These are phyloP conservation scores for Linderniella brevidens DNA, from an alignment of 257 asterid genomes.

Conservation along the genomic window DNA sequence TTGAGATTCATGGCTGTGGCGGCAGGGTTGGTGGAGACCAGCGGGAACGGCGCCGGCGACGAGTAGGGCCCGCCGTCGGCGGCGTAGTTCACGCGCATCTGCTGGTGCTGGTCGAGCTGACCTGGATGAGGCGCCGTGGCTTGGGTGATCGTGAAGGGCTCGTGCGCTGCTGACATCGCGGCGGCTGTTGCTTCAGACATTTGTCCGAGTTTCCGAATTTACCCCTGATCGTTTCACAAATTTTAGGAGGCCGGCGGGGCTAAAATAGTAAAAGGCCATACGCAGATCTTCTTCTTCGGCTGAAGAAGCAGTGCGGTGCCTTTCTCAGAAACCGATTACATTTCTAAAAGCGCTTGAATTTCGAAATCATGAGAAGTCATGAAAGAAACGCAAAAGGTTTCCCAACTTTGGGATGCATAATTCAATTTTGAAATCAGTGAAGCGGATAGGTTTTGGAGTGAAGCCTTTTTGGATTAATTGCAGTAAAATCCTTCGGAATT, in stretches of 20 bases:
- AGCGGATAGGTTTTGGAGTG: too few relatives aligned
- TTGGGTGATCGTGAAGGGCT: conserved; percentile 8
- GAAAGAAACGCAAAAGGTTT: too few relatives aligned
- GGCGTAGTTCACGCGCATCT: conserved; percentile 11
- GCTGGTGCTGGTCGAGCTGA: conserved; percentile 13
- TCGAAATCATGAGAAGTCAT: too few relatives aligned
- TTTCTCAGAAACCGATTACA: too few relatives aligned
- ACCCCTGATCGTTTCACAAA: not conserved
- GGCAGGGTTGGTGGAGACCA: conserved; percentile 3
- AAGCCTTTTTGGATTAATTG: too few relatives aligned
- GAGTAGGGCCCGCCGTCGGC: conserved; percentile 11
- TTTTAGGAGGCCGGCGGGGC: too few relatives aligned
- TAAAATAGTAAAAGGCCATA: conserved; percentile 1
- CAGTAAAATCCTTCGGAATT: too few relatives aligned
- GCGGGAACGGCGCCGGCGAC: conserved; percentile 10
- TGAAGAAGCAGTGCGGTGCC: too few relatives aligned
- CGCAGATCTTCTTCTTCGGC: not conserved
- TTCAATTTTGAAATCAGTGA: too few relatives aligned
- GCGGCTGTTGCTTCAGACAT: conserved; percentile 10
- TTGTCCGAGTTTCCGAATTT: not conserved
- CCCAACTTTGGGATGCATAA: too few relatives aligned
- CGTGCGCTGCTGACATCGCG: conserved; percentile 9
- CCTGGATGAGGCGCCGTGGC: conserved; percentile 2
- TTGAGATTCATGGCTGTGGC: conserved; percentile 4
- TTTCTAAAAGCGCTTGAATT: not conserved